Conservation (phyloP, 371 early-diverging fungal genomes). For the Batkoa obscura region DNA sequence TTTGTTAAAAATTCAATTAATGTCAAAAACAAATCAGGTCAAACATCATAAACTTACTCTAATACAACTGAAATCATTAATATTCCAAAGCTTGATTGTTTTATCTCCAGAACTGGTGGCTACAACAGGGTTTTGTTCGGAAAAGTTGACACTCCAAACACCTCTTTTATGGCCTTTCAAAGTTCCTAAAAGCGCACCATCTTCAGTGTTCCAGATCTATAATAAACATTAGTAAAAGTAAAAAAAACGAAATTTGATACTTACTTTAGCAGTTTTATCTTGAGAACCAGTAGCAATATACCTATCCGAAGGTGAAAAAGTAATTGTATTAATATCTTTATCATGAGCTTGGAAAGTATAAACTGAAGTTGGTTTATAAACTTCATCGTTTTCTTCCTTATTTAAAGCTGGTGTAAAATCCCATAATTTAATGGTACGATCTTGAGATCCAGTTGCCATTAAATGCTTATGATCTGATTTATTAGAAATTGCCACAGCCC, state of each 20-base stretch:
- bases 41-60: slow-evolving; percentile 7
- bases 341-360: slow-evolving; percentile 92
- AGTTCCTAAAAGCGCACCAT: slow-evolving; percentile 61
- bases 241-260: background rate
- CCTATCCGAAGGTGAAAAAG: slow-evolving; percentile 79
- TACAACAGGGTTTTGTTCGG: slow-evolving; percentile 74
- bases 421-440: slow-evolving; percentile 90
- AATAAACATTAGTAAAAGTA: background rate
- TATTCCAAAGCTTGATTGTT: slow-evolving; percentile 84
- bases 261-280: slow-evolving; percentile 86
- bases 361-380: slow-evolving; percentile 26
- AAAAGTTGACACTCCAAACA: slow-evolving; percentile 81
- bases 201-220: slow-evolving; percentile 56
- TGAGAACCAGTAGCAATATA: slow-evolving; percentile 91
- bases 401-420: slow-evolving; percentile 15
- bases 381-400: slow-evolving; percentile 15
- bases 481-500: slow-evolving; percentile 52
- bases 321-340: slow-evolving; percentile 90
- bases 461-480: slow-evolving; percentile 31
- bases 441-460: slow-evolving; percentile 72
- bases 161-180: slow-evolving; percentile 90
- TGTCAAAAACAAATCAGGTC: too few species aligned
- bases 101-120: slow-evolving; percentile 86
- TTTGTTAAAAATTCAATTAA: background rate
- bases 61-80: slow-evolving; percentile 69